Evolutionary conservation across 495 filamentous ascomycete species (phyloP).

Genomic region (Aspergillus ellipticus): DNA sequence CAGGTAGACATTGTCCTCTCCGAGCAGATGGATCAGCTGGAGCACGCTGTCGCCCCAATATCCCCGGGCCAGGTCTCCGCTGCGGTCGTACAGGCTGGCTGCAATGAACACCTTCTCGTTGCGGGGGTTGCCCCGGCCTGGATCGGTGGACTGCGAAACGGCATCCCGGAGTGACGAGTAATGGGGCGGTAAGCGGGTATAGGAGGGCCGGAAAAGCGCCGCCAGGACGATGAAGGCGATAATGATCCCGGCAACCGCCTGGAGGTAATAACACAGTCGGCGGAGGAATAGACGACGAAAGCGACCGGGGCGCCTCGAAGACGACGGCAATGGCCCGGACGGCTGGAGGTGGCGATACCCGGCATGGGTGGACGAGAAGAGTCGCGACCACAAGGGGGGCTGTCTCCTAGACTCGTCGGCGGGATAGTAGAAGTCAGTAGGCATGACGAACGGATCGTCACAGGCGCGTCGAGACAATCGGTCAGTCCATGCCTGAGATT

Average conservation of each 20-base stretch:
- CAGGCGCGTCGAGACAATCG: background rate
- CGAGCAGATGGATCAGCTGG: constrained; percentile 58
- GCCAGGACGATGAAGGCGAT: constrained; percentile 52
- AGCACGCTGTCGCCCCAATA: constrained; percentile 63
- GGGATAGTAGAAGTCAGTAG: constrained; percentile 38
- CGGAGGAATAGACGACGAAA: constrained; percentile 47
- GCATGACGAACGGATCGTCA: constrained; percentile 31
- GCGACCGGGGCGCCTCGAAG: constrained; percentile 25
- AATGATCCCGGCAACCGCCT: constrained; percentile 63
- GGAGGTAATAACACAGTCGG: constrained; percentile 61
- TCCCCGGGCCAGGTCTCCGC: constrained; percentile 54
- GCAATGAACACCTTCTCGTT: constrained; percentile 73
- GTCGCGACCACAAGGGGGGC: constrained; percentile 27
- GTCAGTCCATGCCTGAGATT: constrained; percentile 13
- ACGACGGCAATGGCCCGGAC: constrained; percentile 24
- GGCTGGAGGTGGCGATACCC: constrained; percentile 36
- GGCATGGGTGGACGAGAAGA: constrained; percentile 25
- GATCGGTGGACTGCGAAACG: constrained; percentile 28
- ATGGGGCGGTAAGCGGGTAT: constrained; percentile 50
- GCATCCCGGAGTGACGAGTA: constrained; percentile 41
- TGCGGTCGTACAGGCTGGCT: constrained; percentile 66
- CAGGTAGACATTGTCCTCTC: constrained; percentile 48
- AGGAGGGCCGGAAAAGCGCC: constrained; percentile 56
- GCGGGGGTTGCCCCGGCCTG: constrained; percentile 58
- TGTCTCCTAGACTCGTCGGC: constrained; percentile 48